Evolutionary conservation across 2,329 filamentous ascomycete species (phyloP), one percentile per base, ranked within the genome.

Genomic region (Neofusicoccum umdonicola): DNA sequence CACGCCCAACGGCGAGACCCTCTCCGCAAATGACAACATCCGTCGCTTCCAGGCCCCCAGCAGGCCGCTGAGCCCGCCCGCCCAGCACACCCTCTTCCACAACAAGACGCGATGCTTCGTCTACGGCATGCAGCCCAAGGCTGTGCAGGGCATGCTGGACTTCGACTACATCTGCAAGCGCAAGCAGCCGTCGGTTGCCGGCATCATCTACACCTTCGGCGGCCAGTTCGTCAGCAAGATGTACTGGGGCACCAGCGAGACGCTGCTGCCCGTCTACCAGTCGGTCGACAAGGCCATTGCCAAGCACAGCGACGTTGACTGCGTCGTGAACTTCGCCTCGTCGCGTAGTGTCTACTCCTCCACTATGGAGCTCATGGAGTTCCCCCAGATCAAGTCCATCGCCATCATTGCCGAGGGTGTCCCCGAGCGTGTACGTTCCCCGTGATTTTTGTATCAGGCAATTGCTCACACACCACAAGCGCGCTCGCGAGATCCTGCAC

Each of bases 131-230:
- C 95, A 99, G 85, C 94, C 95, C 77, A 89, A 93, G 73, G 82
- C 82, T 64, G 82, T 84, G 60, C 82, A 84, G 79, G 83, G 83
- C 69, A 84, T 84, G 82, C 91, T 99, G 79, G 95, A 99, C 82
- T 99, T 99, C 81, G 95, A 99, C 86, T 99, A 98, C 87, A 99
- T 99, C 84, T 99, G 95, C 93, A 98, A 98, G 89, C 92, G 95
- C 76, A 87, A 89, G 78, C 96, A 91, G 67, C 95, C 95, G 69
- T 99, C 95, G 66, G 95, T 99, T 66, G 95, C 95, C 71, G 95
- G 93, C 79, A 98, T 99, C 83, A 98, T 99, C 87, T 99, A 99
- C 87, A 97, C 95, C 74, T 99, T 99, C 78, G 95, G 95, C 79
- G 95, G 95, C 72, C 95, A 99, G 84, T 99, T 99, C 88, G 95